Conservation (phyloP, 139 green algal species). For the Chlamydomonas schloesseri region DNA sequence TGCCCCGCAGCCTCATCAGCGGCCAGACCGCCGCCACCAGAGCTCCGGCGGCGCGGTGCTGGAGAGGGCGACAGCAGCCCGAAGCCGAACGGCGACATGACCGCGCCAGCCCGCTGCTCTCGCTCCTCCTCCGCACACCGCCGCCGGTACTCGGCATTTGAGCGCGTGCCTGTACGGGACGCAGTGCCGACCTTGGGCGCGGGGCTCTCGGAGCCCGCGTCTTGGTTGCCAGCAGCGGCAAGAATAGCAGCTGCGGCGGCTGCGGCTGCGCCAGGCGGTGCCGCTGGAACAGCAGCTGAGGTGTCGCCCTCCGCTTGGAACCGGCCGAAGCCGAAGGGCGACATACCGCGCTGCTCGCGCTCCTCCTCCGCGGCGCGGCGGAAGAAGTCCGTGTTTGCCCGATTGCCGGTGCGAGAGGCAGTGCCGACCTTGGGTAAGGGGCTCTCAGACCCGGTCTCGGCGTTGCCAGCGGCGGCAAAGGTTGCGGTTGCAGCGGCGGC, state of each 20-base stretch:
- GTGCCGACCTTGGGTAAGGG: conserved; percentile 34
- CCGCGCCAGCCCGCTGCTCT: no score
- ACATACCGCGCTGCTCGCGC: not conserved
- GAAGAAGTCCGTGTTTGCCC: not conserved
- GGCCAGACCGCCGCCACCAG: not conserved
- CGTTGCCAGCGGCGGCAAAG: not conserved
- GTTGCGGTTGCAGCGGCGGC: no score
- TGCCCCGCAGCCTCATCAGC: not conserved
- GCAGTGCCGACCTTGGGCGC: conserved; percentile 27
- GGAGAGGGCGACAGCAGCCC: not conserved
- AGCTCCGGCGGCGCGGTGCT: no score
- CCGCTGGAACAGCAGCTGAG: no score
- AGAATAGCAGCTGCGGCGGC: not conserved
- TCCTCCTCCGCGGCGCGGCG: not conserved
- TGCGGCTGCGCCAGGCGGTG: no score
- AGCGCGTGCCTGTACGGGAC: conserved; percentile 1
- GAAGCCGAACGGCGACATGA: conserved; percentile 34
- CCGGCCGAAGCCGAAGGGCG: not conserved
- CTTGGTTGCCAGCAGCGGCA: not conserved
- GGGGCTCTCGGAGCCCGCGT: conserved; percentile 5
- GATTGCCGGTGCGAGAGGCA: conserved; percentile 1
- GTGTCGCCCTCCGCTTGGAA: not conserved
- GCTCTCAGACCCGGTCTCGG: not conserved
- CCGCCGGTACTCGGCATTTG: not conserved
- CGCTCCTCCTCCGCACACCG: conserved; percentile 1